Percentiles rank a stretch among this genome's conserved stretches.
Evolutionary conservation across 768 basidiomycete species (phyloP).

Genomic region (Suillus clintonianus): DNA sequence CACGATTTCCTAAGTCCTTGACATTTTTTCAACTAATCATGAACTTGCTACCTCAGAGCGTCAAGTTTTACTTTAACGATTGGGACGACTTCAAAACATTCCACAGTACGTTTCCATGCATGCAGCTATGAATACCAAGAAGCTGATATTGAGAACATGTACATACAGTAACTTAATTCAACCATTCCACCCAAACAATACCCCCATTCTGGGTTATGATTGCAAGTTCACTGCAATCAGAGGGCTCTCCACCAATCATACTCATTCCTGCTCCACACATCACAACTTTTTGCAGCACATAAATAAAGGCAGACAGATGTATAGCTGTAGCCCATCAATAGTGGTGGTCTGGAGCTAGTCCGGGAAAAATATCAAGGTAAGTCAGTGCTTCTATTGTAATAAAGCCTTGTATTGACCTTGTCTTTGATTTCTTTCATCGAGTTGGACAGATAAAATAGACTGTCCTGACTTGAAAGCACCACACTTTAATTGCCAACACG

Average conservation of each 20-base stretch:
- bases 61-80: not conserved
- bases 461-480: too few species aligned
- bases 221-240: not conserved
- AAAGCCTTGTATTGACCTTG: not conserved
- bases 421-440: not conserved
- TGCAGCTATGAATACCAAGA: not conserved
- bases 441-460: too few species aligned
- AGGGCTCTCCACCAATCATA: not conserved
- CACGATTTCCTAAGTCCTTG: too few species aligned
- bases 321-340: too few species aligned
- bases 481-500: too few species aligned
- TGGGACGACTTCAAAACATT: not conserved
- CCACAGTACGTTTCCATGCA: not conserved
- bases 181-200: not conserved
- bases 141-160: not conserved
- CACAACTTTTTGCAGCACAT: not conserved
- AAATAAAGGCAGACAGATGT: too few species aligned
- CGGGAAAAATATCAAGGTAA: too few species aligned
- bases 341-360: too few species aligned
- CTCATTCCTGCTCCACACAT: not conserved
- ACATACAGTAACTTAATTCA: not conserved
- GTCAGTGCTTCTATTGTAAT: not conserved
- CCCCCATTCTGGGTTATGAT: not conserved
- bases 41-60: too few species aligned
- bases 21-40: too few species aligned